A percentile compares a stretch with the other conserved stretches of the same genome.
phyloP scores from a whole-genome alignment of 1,139 yeast species.

The Pichia kudriavzevii region DNA sequence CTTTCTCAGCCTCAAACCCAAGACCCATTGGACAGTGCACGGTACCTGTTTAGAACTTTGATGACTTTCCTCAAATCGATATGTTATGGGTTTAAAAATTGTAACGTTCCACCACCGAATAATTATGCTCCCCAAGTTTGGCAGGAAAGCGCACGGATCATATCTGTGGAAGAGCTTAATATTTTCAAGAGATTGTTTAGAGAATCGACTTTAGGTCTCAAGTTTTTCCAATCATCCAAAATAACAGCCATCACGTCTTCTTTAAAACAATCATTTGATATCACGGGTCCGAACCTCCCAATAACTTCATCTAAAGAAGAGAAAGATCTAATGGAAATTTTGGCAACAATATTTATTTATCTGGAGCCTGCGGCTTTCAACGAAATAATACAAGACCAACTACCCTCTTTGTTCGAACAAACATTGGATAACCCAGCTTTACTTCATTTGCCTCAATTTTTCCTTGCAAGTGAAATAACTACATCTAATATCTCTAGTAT shows the following conservation, averaged over 20 bases:
- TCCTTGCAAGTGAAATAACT: constrained; percentile 87
- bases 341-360: constrained; percentile 89
- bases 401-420: constrained; percentile 69
- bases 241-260: constrained; percentile 32
- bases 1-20: constrained; percentile 37
- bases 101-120: constrained; percentile 80
- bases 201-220: constrained; percentile 77
- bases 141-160: constrained; percentile 83
- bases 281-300: constrained; percentile 75
- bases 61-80: constrained; percentile 88
- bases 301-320: constrained; percentile 87
- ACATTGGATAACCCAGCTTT: constrained; percentile 82
- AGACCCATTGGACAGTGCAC: constrained; percentile 79
- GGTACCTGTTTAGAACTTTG: constrained; percentile 78
- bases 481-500: constrained; percentile 92
- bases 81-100: constrained; percentile 80
- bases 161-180: constrained; percentile 73
- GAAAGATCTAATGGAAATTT: constrained; percentile 90
- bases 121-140: constrained; percentile 61
- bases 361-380: constrained; percentile 94
- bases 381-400: constrained; percentile 79
- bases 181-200: constrained; percentile 71
- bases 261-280: constrained; percentile 51
- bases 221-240: constrained; percentile 59
- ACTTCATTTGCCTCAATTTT: constrained; percentile 87